Conservation (phyloP, 257 asterid species). For the Avicennia marina region DNA sequence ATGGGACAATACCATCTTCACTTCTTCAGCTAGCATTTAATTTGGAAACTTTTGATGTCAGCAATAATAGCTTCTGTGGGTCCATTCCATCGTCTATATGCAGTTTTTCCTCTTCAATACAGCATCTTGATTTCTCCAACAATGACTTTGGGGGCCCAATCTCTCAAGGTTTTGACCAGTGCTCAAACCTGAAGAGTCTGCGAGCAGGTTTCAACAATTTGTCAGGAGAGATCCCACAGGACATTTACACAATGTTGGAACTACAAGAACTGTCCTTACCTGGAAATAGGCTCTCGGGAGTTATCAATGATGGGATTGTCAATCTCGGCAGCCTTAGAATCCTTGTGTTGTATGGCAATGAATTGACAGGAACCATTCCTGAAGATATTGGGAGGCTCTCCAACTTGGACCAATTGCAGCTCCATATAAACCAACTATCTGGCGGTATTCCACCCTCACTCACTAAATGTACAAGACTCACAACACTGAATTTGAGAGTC, state of each 20-base stretch:
- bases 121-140: slow-evolving; percentile 61
- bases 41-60: slow-evolving; percentile 57
- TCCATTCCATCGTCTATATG: slow-evolving; percentile 51
- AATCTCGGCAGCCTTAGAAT: slow-evolving; percentile 51
- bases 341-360: slow-evolving; percentile 58
- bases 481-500: slow-evolving; percentile 60
- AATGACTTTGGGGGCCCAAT: slow-evolving; percentile 63
- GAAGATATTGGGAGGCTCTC: slow-evolving; percentile 56
- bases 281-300: slow-evolving; percentile 62
- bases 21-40: slow-evolving; percentile 37
- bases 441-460: slow-evolving; percentile 77
- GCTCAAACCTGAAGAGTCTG: slow-evolving; percentile 41
- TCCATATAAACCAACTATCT: slow-evolving; percentile 59
- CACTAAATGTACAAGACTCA: slow-evolving; percentile 62
- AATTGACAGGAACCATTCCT: slow-evolving; percentile 61
- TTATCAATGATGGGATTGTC: slow-evolving; percentile 39
- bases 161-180: slow-evolving; percentile 44
- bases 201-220: slow-evolving; percentile 70
- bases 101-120: slow-evolving; percentile 35
- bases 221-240: slow-evolving; percentile 58
- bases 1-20: slow-evolving; percentile 43
- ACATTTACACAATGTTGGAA: slow-evolving; percentile 36
- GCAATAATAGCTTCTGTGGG: slow-evolving; percentile 77
- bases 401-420: slow-evolving; percentile 58
- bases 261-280: slow-evolving; percentile 67